Percentiles rank a stretch among this genome's conserved stretches.
Evolutionary conservation across 1,139 yeast genomes (phyloP).

Genomic region (Taphrina betulina): DNA sequence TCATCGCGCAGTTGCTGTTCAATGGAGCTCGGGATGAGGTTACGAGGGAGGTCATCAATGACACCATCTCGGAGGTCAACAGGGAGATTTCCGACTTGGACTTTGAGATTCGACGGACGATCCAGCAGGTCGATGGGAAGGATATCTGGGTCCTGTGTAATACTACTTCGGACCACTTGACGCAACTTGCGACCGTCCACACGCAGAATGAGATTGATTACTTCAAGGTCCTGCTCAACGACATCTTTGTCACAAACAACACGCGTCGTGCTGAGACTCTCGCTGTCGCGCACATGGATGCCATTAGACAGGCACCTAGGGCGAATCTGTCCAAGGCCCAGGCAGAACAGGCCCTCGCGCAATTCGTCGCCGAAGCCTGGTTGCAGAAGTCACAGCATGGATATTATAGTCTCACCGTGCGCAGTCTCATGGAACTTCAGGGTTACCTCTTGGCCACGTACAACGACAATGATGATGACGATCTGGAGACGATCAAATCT

Average conservation of each 20-base stretch:
- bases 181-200: conserved; percentile 27
- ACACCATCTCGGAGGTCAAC: conserved; percentile 44
- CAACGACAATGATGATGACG: conserved; percentile 23
- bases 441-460: conserved; percentile 21
- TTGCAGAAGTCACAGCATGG: conserved; percentile 17
- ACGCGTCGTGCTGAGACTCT: conserved; percentile 16
- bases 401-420: conserved; percentile 19
- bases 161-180: conserved; percentile 25
- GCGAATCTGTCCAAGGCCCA: conserved; percentile 5
- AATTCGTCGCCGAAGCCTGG: conserved; percentile 30
- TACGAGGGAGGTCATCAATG: conserved; percentile 46
- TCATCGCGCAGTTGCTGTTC: conserved; percentile 7
- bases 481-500: background rate
- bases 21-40: conserved; percentile 9
- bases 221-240: conserved; percentile 21
- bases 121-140: conserved; percentile 22
- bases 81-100: conserved; percentile 17
- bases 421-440: conserved; percentile 28
- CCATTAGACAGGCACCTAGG: conserved; percentile 10
- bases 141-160: conserved; percentile 29
- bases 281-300: conserved; percentile 24
- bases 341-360: conserved; percentile 14
- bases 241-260: conserved; percentile 21
- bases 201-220: conserved; percentile 23
- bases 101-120: conserved; percentile 23